Percentiles rank a stretch among this genome's conserved stretches.
Conservation (phyloP, 371 early-diverging fungal species). For the Rhizomucor miehei region DNA sequence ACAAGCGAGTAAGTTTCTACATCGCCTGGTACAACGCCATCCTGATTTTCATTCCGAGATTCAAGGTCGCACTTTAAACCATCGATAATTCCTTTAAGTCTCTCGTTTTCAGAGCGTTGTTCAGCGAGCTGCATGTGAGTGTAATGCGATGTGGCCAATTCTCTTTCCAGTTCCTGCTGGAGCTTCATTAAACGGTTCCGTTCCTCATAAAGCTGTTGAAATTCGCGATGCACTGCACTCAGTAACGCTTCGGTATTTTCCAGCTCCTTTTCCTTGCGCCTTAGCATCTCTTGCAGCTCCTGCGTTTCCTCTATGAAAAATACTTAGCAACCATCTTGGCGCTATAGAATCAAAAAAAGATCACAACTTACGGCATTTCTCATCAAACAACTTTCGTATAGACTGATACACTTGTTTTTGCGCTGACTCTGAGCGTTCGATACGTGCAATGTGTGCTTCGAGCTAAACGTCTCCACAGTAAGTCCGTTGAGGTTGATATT, state of each 20-base stretch:
- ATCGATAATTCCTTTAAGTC: constrained; percentile 49
- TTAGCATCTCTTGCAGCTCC: constrained; percentile 41
- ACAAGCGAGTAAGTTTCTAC: constrained; percentile 5
- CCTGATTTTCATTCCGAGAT: constrained; percentile 21
- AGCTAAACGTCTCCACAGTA: constrained; percentile 22
- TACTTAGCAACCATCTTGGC: not conserved
- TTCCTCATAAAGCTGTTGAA: constrained; percentile 33
- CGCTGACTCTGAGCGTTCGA: constrained; percentile 44
- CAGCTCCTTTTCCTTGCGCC: constrained; percentile 42
- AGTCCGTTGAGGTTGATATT: not conserved
- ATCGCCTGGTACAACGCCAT: constrained; percentile 1
- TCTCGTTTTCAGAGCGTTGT: constrained; percentile 49
- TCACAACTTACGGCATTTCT: constrained; percentile 45
- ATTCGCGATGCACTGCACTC: constrained; percentile 32
- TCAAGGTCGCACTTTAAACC: constrained; percentile 42
- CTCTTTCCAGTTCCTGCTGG: constrained; percentile 38
- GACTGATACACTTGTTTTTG: constrained; percentile 51
- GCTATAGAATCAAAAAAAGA: no score
- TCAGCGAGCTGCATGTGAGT: constrained; percentile 47
- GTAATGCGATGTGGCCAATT: constrained; percentile 36
- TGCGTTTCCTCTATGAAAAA: constrained; percentile 41
- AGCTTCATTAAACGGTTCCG: constrained; percentile 35
- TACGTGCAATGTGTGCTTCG: constrained; percentile 44
- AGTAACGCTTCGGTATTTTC: constrained; percentile 34
- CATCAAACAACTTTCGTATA: constrained; percentile 43